These are phyloP conservation scores for Hirsutella minnesotensis DNA, from an alignment of 2,329 filamentous ascomycete genomes.

Conservation along the genomic window DNA sequence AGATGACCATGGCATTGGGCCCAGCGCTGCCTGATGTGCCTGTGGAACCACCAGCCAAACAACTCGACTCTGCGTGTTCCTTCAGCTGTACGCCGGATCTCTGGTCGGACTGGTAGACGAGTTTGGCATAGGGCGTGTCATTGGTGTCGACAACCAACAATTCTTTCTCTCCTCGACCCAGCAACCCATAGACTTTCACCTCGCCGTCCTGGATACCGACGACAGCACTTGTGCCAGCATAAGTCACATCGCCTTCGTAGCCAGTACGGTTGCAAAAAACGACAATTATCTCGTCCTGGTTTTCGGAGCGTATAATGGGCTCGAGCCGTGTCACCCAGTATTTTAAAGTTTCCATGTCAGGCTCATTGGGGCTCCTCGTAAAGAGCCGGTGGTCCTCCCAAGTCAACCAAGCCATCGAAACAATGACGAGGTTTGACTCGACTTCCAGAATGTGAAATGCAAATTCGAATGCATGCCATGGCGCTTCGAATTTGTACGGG, in stretches of 20 bases:
- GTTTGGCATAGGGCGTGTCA: conserved; percentile 28
- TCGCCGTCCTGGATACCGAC: conserved; percentile 53
- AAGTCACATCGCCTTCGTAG: conserved; percentile 51
- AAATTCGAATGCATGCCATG: too few species aligned
- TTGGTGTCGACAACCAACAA: conserved; percentile 57
- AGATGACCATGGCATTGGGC: too few species aligned
- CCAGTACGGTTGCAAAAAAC: conserved; percentile 63
- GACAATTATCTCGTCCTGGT: conserved; percentile 49
- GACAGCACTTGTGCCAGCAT: conserved; percentile 64
- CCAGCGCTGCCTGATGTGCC: too few species aligned
- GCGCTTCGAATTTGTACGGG: conserved; percentile 25
- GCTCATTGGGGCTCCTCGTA: conserved; percentile 38
- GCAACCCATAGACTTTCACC: conserved; percentile 55
- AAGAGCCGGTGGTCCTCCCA: conserved; percentile 34
- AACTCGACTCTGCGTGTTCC: too few species aligned
- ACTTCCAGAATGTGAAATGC: conserved; percentile 44
- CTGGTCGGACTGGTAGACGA: conserved; percentile 25
- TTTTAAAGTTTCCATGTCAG: conserved; percentile 60
- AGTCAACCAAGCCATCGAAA: conserved; percentile 73
- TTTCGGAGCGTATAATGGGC: conserved; percentile 44
- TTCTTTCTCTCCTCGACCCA: conserved; percentile 59
- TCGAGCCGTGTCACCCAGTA: conserved; percentile 67
- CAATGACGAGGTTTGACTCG: conserved; percentile 49
- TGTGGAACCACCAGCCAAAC: too few species aligned
- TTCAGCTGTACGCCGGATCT: too few species aligned